phyloP scores from a whole-genome alignment of 2,329 filamentous ascomycete genomes.

The Talaromyces sp. region DNA sequence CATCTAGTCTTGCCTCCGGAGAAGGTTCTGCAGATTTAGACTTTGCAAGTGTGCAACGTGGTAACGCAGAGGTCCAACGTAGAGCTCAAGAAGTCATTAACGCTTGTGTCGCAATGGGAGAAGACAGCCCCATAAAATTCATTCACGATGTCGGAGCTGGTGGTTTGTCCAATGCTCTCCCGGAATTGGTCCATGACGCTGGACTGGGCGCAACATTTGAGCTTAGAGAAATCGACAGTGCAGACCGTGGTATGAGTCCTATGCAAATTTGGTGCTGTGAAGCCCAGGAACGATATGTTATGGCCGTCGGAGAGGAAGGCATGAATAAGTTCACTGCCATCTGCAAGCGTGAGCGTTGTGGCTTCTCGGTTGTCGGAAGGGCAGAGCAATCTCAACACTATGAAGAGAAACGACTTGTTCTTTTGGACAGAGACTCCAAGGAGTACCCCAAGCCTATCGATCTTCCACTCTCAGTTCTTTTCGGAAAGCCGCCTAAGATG shows the following conservation, averaged over 20 bases:
- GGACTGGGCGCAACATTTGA: slow-evolving; percentile 89
- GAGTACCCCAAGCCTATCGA: slow-evolving; percentile 78
- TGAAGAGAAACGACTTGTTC: slow-evolving; percentile 68
- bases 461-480: slow-evolving; percentile 81
- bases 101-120: slow-evolving; percentile 78
- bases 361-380: slow-evolving; percentile 84
- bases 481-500: slow-evolving; percentile 82
- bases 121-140: slow-evolving; percentile 85
- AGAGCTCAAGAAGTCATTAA: slow-evolving; percentile 98
- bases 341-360: slow-evolving; percentile 77
- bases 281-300: slow-evolving; percentile 91
- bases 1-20: slow-evolving; percentile 82
- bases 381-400: slow-evolving; percentile 60
- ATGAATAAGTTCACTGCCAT: slow-evolving; percentile 71
- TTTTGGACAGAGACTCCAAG: slow-evolving; percentile 75
- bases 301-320: slow-evolving; percentile 76
- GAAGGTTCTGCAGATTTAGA: slow-evolving; percentile 89
- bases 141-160: slow-evolving; percentile 98
- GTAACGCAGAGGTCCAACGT: slow-evolving; percentile 93
- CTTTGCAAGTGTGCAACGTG: slow-evolving; percentile 94
- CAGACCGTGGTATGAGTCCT: slow-evolving; percentile 87
- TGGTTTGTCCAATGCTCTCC: slow-evolving; percentile 77
- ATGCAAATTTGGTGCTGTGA: slow-evolving; percentile 98
- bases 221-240: slow-evolving; percentile 87
- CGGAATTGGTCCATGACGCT: slow-evolving; percentile 87